Percentiles rank a stretch among this genome's conserved stretches.
phyloP scores from a whole-genome alignment of 108 stramenopile species.

The Tribonema minus region DNA sequence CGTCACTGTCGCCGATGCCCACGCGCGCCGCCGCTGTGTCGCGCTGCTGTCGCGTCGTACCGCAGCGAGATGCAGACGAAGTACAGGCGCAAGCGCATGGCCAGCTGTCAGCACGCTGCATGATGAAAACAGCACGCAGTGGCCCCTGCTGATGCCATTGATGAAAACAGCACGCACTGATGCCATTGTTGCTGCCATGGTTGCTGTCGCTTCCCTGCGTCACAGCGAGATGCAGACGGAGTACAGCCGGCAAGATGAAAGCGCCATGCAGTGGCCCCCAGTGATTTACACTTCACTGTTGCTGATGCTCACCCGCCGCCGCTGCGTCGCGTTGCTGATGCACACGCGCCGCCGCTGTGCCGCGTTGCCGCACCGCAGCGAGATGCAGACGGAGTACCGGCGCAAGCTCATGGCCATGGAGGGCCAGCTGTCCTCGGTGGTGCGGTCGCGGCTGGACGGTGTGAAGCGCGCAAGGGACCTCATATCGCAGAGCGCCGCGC shows the following conservation, averaged over 20 bases:
- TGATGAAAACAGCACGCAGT: no score
- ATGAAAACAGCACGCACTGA: no score
- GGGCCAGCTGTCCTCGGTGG: slow-evolving; percentile 21
- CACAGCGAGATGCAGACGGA: background rate
- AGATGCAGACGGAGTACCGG: slow-evolving; percentile 19
- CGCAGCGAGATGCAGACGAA: slow-evolving; percentile 18
- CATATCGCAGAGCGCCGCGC: slow-evolving; percentile 6
- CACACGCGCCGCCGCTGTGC: background rate
- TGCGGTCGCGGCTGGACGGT: slow-evolving; percentile 24
- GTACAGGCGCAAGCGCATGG: slow-evolving; percentile 10
- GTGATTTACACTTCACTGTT: background rate
- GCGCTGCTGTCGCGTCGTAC: background rate
- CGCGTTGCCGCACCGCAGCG: background rate
- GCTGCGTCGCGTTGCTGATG: background rate
- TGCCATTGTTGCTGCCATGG: background rate
- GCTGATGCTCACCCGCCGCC: background rate
- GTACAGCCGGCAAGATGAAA: background rate
- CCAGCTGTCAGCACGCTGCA: no score
- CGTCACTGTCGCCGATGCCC: background rate
- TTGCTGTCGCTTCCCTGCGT: background rate
- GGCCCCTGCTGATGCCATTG: no score
- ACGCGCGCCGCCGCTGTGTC: background rate
- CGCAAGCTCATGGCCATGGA: slow-evolving; percentile 25
- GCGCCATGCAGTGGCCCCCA: background rate
- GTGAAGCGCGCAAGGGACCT: slow-evolving; percentile 33